Conservation (phyloP, 2,329 filamentous ascomycete species). For the Rutstroemia sp. region DNA sequence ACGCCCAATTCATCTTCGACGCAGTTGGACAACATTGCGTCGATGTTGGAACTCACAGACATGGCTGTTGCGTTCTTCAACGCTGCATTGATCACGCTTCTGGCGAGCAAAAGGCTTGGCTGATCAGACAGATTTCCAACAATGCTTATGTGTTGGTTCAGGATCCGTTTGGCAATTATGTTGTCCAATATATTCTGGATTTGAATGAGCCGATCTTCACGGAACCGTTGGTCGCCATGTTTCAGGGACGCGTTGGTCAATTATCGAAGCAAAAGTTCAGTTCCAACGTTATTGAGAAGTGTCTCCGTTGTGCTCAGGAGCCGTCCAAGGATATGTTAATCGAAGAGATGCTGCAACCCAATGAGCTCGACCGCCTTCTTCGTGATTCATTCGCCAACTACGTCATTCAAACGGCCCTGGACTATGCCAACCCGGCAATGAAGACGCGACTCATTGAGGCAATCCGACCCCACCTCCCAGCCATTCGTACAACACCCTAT, state of each 20-base stretch:
- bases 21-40: slow-evolving; percentile 83
- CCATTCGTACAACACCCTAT: slow-evolving; percentile 85
- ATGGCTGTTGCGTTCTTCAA: slow-evolving; percentile 96
- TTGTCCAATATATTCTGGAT: slow-evolving; percentile 97
- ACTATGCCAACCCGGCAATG: slow-evolving; percentile 67
- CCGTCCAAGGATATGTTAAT: slow-evolving; percentile 74
- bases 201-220: slow-evolving; percentile 83
- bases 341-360: slow-evolving; percentile 67
- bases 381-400: slow-evolving; percentile 96
- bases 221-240: slow-evolving; percentile 76
- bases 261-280: slow-evolving; percentile 96
- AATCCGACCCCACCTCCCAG: slow-evolving; percentile 76
- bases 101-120: slow-evolving; percentile 76
- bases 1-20: slow-evolving; percentile 95
- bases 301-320: slow-evolving; percentile 72
- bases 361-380: slow-evolving; percentile 80
- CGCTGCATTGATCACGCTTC: slow-evolving; percentile 97
- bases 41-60: slow-evolving; percentile 89
- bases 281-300: slow-evolving; percentile 98
- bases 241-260: slow-evolving; percentile 63
- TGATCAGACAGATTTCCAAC: slow-evolving; percentile 80
- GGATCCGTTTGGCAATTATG: slow-evolving; percentile 97
- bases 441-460: slow-evolving; percentile 72
- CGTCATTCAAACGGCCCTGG: slow-evolving; percentile 91
- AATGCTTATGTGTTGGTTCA: slow-evolving; percentile 87